These are phyloP conservation scores for Ceratocystis lukuohia DNA, from an alignment of 2,329 filamentous ascomycete genomes.

Conservation along the genomic window DNA sequence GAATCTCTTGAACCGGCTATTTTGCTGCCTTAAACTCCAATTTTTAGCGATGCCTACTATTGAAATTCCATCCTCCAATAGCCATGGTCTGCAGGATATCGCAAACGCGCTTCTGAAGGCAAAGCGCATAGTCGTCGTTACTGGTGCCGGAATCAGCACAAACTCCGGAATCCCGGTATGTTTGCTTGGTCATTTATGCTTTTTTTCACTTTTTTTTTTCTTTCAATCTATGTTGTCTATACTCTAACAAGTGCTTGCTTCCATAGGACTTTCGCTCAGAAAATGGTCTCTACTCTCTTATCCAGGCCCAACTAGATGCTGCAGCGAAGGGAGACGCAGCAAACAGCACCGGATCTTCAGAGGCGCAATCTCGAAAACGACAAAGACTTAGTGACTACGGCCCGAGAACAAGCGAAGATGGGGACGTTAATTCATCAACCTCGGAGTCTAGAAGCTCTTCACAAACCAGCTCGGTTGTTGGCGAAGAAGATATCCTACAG, in stretches of 20 bases:
- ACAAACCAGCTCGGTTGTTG: neutral
- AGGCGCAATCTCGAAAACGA: constrained; percentile 23
- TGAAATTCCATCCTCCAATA: constrained; percentile 39
- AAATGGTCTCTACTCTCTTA: constrained; percentile 58
- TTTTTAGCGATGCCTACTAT: constrained; percentile 41
- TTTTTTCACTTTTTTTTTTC: neutral
- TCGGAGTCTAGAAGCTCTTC: neutral
- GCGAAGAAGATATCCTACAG: neutral
- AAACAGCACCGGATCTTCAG: constrained; percentile 19
- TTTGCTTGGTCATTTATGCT: neutral
- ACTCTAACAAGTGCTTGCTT: neutral
- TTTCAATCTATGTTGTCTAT: neutral
- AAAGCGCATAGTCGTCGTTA: constrained; percentile 57
- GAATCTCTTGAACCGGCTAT: neutral
- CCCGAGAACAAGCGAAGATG: constrained; percentile 23
- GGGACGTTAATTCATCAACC: constrained; percentile 7
- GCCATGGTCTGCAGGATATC: constrained; percentile 47
- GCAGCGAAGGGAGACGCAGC: constrained; percentile 26
- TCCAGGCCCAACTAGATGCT: constrained; percentile 52
- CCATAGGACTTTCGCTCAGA: constrained; percentile 56
- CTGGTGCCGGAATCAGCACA: constrained; percentile 61
- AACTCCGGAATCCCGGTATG: constrained; percentile 60
- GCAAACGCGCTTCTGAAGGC: constrained; percentile 51
- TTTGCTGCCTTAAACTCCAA: neutral
- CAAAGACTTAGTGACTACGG: constrained; percentile 25